Conservation (phyloP, 1,284 basidiomycete species). For the Ceratobasidium sp. region DNA sequence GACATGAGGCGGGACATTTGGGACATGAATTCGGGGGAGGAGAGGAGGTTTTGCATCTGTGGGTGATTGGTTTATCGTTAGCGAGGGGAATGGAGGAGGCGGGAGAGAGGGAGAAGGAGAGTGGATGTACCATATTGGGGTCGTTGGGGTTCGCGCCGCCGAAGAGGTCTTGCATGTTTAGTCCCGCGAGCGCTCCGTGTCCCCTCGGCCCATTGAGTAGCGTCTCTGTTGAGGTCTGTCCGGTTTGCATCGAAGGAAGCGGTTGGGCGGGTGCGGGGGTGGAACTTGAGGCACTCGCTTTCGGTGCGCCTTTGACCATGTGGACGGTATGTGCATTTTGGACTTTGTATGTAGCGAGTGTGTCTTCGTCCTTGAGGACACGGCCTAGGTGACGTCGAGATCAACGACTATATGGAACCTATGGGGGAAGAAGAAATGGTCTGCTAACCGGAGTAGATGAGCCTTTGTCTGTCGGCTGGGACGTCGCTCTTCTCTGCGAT, state of each 20-base stretch:
- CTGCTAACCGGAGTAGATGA: conserved; percentile 91
- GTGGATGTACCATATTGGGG: conserved; percentile 82
- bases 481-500: conserved; percentile 88
- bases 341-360: conserved; percentile 87
- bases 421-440: conserved; percentile 48
- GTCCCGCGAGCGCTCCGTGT: conserved; percentile 79
- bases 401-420: conserved; percentile 20
- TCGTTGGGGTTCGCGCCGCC: conserved; percentile 87
- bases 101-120: background rate
- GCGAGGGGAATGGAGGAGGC: background rate
- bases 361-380: conserved; percentile 81
- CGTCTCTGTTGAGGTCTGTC: conserved; percentile 84
- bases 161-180: conserved; percentile 78
- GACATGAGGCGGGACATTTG: conserved; percentile 83
- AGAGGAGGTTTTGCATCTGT: conserved; percentile 86
- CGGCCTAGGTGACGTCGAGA: conserved; percentile 54
- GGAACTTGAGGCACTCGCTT: conserved; percentile 59
- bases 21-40: conserved; percentile 82
- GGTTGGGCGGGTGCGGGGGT: conserved; percentile 60
- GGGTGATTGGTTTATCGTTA: background rate
- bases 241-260: conserved; percentile 84
- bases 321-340: conserved; percentile 87
- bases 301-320: conserved; percentile 90
- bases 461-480: conserved; percentile 83
- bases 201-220: conserved; percentile 78